phyloP scores from a whole-genome alignment of 331 rosid species.

The Pyrus hybrid region DNA sequence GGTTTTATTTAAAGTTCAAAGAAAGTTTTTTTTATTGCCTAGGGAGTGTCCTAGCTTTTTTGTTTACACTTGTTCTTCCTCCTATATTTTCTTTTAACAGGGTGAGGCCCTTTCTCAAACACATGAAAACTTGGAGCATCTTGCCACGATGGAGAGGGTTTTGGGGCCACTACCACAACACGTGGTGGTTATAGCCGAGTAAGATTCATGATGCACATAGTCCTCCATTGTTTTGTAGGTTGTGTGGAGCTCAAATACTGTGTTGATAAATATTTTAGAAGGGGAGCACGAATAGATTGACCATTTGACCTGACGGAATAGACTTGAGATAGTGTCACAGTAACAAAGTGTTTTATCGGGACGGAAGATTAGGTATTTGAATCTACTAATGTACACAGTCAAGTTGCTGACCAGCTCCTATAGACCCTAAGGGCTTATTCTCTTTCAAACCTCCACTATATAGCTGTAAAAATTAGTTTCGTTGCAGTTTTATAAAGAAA shows the following conservation, averaged over 20 bases:
- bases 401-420: neutral
- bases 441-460: neutral
- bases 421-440: neutral
- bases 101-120: slow-evolving; percentile 85
- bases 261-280: slow-evolving; percentile 66
- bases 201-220: slow-evolving; percentile 22
- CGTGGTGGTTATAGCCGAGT: slow-evolving; percentile 65
- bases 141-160: slow-evolving; percentile 91
- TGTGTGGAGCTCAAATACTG: neutral
- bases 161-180: slow-evolving; percentile 75
- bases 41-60: neutral
- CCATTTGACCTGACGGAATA: slow-evolving; percentile 66
- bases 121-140: slow-evolving; percentile 80
- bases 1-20: neutral
- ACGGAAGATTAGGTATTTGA: neutral
- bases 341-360: neutral
- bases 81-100: slow-evolving; percentile 23
- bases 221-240: neutral
- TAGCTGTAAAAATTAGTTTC: neutral
- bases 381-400: neutral
- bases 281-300: slow-evolving; percentile 57
- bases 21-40: neutral
- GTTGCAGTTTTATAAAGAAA: neutral
- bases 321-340: too few relatives aligned
- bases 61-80: neutral